These are phyloP conservation scores for Cryptosporidium baileyi DNA, from an alignment of 169 alveolate genomes.

Conservation along the genomic window DNA sequence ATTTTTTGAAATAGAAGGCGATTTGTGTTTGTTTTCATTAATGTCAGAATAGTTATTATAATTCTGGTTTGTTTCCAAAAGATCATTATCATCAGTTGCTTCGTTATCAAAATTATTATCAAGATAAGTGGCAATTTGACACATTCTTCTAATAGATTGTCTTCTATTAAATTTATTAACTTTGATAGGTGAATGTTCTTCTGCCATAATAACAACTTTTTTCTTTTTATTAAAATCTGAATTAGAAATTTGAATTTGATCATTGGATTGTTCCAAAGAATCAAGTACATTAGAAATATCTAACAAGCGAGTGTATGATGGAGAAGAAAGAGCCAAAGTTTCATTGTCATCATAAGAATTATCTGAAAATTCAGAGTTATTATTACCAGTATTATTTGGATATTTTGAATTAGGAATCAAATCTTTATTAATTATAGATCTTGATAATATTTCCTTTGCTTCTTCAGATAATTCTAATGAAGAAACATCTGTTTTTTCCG, in stretches of 20 bases:
- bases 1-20: background rate
- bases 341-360: slow-evolving; percentile 24
- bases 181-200: slow-evolving; percentile 25
- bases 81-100: background rate
- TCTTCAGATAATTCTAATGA: slow-evolving; percentile 33
- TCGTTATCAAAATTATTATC: too few species aligned
- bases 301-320: slow-evolving; percentile 41
- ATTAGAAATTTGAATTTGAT: background rate
- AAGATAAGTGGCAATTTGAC: slow-evolving; percentile 55
- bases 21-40: background rate
- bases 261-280: background rate
- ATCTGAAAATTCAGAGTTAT: background rate
- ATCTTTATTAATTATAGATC: background rate
- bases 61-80: background rate
- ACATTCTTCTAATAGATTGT: slow-evolving; percentile 59
- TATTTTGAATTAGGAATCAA: background rate
- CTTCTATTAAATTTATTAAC: slow-evolving; percentile 26
- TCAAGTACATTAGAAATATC: slow-evolving; percentile 9
- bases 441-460: slow-evolving; percentile 38
- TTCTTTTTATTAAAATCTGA: background rate
- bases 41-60: background rate
- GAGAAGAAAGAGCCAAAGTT: slow-evolving; percentile 59
- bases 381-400: background rate
- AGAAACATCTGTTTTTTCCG: background rate
- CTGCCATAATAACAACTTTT: slow-evolving; percentile 29